phyloP scores from a whole-genome alignment of 257 asterid genomes.

The Mentha longifolia region DNA sequence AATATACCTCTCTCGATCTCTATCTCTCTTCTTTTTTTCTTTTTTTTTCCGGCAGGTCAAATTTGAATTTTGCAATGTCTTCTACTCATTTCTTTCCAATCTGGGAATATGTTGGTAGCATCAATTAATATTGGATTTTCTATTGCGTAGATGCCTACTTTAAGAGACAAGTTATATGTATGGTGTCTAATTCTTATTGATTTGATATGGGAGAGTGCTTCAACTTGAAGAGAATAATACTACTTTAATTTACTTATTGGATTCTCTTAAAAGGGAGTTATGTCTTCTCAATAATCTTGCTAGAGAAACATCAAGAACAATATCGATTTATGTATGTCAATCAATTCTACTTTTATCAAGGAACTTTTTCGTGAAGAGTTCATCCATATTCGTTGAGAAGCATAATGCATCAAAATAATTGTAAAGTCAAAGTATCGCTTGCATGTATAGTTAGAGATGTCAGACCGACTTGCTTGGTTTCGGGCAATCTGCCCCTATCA shows the following conservation, averaged over 20 bases:
- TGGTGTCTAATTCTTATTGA: not conserved
- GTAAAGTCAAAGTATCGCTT: too few species aligned
- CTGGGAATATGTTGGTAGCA: slow-evolving; percentile 16
- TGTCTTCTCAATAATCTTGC: slow-evolving; percentile 3
- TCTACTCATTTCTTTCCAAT: slow-evolving; percentile 10
- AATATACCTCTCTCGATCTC: too few species aligned
- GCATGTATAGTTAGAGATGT: too few species aligned
- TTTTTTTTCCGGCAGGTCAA: too few species aligned
- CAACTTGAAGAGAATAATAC: slow-evolving; percentile 26
- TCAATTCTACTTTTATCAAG: not conserved
- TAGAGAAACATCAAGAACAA: not conserved
- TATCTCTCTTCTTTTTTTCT: too few species aligned
- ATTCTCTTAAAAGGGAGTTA: slow-evolving; percentile 14
- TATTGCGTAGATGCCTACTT: slow-evolving; percentile 6
- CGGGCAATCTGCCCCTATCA: too few species aligned
- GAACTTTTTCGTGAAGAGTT: not conserved
- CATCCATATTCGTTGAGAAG: not conserved
- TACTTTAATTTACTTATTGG: slow-evolving; percentile 24
- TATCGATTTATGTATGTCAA: not conserved
- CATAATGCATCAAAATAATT: too few species aligned
- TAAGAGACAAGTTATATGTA: not conserved
- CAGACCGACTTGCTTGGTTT: too few species aligned
- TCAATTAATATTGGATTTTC: not conserved
- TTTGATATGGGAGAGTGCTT: slow-evolving; percentile 16
- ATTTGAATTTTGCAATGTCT: not conserved